These are phyloP conservation scores for Vitis amurensis DNA, from an alignment of 164 flowering plant species.

Conservation along the genomic window DNA sequence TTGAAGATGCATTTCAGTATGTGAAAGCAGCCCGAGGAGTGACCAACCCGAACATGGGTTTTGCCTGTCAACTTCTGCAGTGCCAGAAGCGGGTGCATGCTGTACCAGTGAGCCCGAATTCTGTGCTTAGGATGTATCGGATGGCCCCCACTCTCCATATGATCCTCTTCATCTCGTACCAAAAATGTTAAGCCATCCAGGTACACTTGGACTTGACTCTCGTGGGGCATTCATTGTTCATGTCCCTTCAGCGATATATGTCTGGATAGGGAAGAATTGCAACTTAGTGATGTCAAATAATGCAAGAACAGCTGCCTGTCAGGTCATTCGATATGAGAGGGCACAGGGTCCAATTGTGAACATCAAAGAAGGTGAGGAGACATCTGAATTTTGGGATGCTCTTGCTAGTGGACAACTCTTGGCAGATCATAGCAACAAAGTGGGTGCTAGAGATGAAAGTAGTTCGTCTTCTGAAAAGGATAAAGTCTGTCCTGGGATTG, in stretches of 20 bases:
- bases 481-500: slow-evolving; percentile 19
- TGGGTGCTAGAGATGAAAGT: slow-evolving; percentile 3
- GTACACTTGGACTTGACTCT: slow-evolving; percentile 58
- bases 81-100: slow-evolving; percentile 85
- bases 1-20: slow-evolving; percentile 76
- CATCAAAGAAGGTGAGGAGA: slow-evolving; percentile 71
- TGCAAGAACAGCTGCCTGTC: slow-evolving; percentile 65
- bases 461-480: slow-evolving; percentile 8
- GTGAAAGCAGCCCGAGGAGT: slow-evolving; percentile 84
- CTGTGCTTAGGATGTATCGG: slow-evolving; percentile 64
- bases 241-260: slow-evolving; percentile 65
- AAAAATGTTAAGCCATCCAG: slow-evolving; percentile 51
- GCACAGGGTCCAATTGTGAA: slow-evolving; percentile 52
- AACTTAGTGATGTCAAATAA: slow-evolving; percentile 47
- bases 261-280: slow-evolving; percentile 72
- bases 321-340: slow-evolving; percentile 73
- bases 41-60: slow-evolving; percentile 84
- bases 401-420: slow-evolving; percentile 29
- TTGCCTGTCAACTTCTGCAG: slow-evolving; percentile 79
- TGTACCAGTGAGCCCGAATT: slow-evolving; percentile 65
- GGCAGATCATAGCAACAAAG: slow-evolving; percentile 25
- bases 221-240: slow-evolving; percentile 84
- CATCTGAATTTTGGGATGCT: slow-evolving; percentile 70
- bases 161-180: slow-evolving; percentile 90
- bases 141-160: slow-evolving; percentile 85